A percentile compares a stretch with the other conserved stretches of the same genome.
phyloP scores from a whole-genome alignment of 306 rosid genomes.

The Adenanthera pavonina region DNA sequence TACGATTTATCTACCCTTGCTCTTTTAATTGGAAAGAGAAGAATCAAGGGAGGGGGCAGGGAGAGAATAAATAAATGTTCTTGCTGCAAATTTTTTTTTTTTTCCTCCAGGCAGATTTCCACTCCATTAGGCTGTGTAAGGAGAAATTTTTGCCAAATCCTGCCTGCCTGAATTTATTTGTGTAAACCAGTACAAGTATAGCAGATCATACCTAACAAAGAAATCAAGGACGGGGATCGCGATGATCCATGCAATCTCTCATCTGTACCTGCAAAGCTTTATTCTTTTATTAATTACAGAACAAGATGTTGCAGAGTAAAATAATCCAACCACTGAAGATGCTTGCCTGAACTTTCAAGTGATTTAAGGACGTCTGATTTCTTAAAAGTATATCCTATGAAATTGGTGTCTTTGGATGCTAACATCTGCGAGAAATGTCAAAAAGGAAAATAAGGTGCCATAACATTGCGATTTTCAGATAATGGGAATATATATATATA shows the following conservation, averaged over 20 bases:
- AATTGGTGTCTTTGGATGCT: constrained; percentile 93
- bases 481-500: not conserved
- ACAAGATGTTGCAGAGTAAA: not conserved
- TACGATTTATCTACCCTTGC: not conserved
- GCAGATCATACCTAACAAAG: constrained; percentile 81
- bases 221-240: constrained; percentile 70
- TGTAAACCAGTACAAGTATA: not conserved
- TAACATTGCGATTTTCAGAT: not conserved
- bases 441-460: constrained; percentile 22
- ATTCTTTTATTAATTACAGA: not conserved
- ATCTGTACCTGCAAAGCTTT: constrained; percentile 65
- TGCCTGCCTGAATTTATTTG: constrained; percentile 30
- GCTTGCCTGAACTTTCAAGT: constrained; percentile 81
- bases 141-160: constrained; percentile 6
- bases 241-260: constrained; percentile 64
- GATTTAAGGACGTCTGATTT: constrained; percentile 86
- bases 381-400: constrained; percentile 92
- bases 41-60: not conserved
- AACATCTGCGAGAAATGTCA: constrained; percentile 72
- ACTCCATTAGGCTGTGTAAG: not conserved
- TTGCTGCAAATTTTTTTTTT: constrained; percentile 8
- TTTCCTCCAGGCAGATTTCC: constrained; percentile 8
- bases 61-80: not conserved
- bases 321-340: constrained; percentile 26
- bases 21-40: not conserved